Percentiles rank a stretch among this genome's conserved stretches.
Evolutionary conservation across 345 rosid genomes (phyloP).

Genomic region (Eucalyptus tenuipes): DNA sequence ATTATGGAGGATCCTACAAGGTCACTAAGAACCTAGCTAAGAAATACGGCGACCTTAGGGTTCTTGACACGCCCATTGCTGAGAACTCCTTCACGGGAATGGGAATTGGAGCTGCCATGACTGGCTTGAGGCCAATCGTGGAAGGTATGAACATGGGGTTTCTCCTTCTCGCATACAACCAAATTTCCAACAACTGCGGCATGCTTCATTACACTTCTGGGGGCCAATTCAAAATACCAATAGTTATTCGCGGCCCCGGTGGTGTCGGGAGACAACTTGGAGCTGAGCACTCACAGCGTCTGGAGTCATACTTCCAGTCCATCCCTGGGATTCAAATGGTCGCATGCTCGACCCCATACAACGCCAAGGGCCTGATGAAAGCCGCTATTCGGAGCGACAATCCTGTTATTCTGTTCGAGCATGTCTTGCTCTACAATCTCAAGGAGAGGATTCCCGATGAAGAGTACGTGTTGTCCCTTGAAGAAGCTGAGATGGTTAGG

Average conservation of each 20-base stretch:
- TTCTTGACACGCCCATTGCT: slow-evolving; percentile 92
- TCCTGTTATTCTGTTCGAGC: slow-evolving; percentile 93
- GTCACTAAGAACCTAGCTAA: slow-evolving; percentile 72
- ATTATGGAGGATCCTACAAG: slow-evolving; percentile 93
- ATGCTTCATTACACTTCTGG: slow-evolving; percentile 99
- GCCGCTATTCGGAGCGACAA: slow-evolving; percentile 97
- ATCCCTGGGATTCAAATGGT: slow-evolving; percentile 99
- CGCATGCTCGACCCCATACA: slow-evolving; percentile 95
- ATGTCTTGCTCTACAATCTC: slow-evolving; percentile 93
- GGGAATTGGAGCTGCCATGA: slow-evolving; percentile 97
- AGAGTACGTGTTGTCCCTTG: slow-evolving; percentile 76
- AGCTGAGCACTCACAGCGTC: slow-evolving; percentile 94
- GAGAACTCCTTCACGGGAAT: slow-evolving; percentile 96
- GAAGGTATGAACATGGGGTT: slow-evolving; percentile 99
- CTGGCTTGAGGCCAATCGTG: slow-evolving; percentile 74
- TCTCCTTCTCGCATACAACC: slow-evolving; percentile 94
- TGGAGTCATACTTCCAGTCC: slow-evolving; percentile 95
- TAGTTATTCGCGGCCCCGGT: slow-evolving; percentile 97
- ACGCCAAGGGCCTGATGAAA: slow-evolving; percentile 99
- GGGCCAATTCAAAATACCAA: slow-evolving; percentile 84
- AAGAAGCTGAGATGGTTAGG: slow-evolving; percentile 98
- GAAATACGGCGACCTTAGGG: slow-evolving; percentile 84
- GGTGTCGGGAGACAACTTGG: slow-evolving; percentile 98
- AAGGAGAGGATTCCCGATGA: slow-evolving; percentile 93
- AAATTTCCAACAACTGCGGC: slow-evolving; percentile 97